Evolutionary conservation across 768 basidiomycete genomes (phyloP).

Genomic region (Hypholoma sublateritium): DNA sequence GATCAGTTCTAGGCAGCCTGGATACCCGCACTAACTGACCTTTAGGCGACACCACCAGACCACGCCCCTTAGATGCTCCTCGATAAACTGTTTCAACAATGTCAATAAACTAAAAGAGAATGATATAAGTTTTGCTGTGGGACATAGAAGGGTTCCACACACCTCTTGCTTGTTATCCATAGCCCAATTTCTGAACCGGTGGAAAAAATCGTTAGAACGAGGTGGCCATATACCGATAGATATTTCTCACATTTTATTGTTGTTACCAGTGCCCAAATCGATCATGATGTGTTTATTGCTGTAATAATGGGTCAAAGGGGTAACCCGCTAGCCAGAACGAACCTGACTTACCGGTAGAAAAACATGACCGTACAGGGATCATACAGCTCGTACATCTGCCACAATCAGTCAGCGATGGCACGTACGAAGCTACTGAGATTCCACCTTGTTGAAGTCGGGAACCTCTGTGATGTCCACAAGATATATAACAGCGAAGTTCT

Average conservation of each 20-base stretch:
- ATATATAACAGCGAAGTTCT: constrained; percentile 98
- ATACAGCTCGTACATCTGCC: constrained; percentile 97
- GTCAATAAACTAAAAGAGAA: constrained; percentile 74
- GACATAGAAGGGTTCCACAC: constrained; percentile 14
- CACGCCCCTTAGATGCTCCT: constrained; percentile 95
- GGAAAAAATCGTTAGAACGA: constrained; percentile 7
- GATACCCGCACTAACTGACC: constrained; percentile 43
- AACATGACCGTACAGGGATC: constrained; percentile 98
- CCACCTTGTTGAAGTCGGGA: constrained; percentile 97
- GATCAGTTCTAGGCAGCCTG: neutral
- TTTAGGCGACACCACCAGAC: constrained; percentile 96
- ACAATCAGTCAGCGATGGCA: neutral
- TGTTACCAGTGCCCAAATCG: constrained; percentile 98
- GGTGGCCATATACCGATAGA: neutral
- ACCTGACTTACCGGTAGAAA: constrained; percentile 80
- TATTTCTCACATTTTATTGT: constrained; percentile 90
- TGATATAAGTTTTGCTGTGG: constrained; percentile 1
- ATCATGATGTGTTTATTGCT: constrained; percentile 99
- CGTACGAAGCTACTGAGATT: constrained; percentile 14
- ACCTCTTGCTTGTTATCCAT: constrained; percentile 99
- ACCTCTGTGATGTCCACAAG: constrained; percentile 94
- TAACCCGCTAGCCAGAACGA: constrained; percentile 6
- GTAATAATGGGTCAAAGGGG: neutral
- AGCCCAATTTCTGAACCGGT: constrained; percentile 82
- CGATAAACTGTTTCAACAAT: constrained; percentile 98